phyloP scores from a whole-genome alignment of 352 stramenopile genomes.

The Stephanocyclus meneghinianus region DNA sequence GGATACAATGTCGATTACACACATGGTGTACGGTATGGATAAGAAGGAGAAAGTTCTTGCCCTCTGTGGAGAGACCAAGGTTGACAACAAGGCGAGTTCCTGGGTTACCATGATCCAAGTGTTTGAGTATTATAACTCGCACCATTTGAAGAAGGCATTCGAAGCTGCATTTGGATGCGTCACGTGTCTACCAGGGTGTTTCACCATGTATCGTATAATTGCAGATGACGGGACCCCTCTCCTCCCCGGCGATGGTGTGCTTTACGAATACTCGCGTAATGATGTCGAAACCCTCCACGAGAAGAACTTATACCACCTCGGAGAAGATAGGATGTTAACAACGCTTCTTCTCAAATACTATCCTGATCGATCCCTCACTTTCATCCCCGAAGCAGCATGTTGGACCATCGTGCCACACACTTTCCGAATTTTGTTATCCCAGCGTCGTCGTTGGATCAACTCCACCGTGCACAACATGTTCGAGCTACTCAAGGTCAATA shows the following conservation, averaged over 20 bases:
- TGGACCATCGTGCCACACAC: constrained; percentile 74
- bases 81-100: constrained; percentile 59
- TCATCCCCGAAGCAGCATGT: constrained; percentile 65
- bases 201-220: constrained; percentile 67
- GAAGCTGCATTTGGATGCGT: constrained; percentile 57
- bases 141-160: constrained; percentile 60
- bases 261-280: constrained; percentile 64
- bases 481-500: constrained; percentile 58
- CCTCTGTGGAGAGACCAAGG: constrained; percentile 68
- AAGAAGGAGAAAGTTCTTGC: constrained; percentile 61
- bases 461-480: constrained; percentile 65
- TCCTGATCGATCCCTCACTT: constrained; percentile 58
- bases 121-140: constrained; percentile 55
- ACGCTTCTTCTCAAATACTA: constrained; percentile 70
- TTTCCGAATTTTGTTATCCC: constrained; percentile 60
- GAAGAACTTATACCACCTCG: constrained; percentile 74
- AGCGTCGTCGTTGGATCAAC: constrained; percentile 69
- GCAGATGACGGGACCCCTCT: constrained; percentile 45
- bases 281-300: constrained; percentile 67
- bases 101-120: constrained; percentile 64
- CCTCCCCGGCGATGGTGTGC: constrained; percentile 54
- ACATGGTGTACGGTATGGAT: constrained; percentile 59
- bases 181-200: constrained; percentile 59
- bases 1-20: constrained; percentile 42
- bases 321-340: constrained; percentile 74